Evolutionary conservation across 192 early-diverging fungal genomes (phyloP), one percentile per base, ranked within the genome.

Genomic region (Phlyctochytrium planicorne): DNA sequence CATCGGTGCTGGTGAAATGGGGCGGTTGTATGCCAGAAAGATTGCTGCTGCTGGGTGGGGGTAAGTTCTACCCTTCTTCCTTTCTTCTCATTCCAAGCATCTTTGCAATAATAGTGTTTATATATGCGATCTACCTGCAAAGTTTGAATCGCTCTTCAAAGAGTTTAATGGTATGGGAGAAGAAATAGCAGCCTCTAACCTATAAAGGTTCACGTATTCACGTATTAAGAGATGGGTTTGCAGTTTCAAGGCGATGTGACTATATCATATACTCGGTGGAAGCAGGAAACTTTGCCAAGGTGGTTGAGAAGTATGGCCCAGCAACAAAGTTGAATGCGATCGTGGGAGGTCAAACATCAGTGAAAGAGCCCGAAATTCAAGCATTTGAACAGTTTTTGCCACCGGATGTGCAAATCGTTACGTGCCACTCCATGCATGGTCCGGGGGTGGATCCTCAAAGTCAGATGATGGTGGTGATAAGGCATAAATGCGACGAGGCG

Each of bases 381-480:
- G 95, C 95, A 2, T 97, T 98, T 65, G 91, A 94, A 24, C 83
- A 83, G 69, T 81, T 93, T 71, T 66, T 98, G 23, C 95, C 97
- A 0, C 36, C 66, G 0, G 97, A 98, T 76, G 92, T 94, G n/a
- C 87, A 95, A 70, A 97, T 98, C 59, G 87, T 98, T 4, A 90
- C 93, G 2, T 94, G 91, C 59, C 97, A 98, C 73, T 95, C 93
- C 2, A 86, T 98, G 82, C 97, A 98, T 68, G 97, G 97, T 1
- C 96, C 96, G 0, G 88, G 86, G 36, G 91, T 98, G 53, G 78
- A 88, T 36, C 85, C 95, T 0, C 47, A 16, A n/a, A 16, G 24
- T 24, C 59, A 52, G 17, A 24, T 60, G 24, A 34, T 66, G 23
- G 47, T n/a, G n/a, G n/a, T n/a, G n/a, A n/a, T n/a, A n/a, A n/a